Conservation (phyloP, 2,329 filamentous ascomycete species). For the Aspergillus thermomutatus region DNA sequence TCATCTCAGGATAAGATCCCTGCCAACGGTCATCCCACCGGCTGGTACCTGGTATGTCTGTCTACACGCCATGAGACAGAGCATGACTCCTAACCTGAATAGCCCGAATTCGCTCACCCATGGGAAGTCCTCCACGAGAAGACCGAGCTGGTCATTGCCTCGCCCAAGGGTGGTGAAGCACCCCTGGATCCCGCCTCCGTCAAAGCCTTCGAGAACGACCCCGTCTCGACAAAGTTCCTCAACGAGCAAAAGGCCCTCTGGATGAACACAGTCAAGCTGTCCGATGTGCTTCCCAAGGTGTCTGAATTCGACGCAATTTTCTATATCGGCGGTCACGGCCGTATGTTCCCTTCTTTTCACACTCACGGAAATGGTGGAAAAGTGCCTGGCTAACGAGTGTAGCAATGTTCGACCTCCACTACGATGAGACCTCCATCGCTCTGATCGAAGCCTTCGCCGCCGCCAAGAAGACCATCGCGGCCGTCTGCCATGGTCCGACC, state of each 20-base stretch:
- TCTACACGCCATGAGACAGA: background rate
- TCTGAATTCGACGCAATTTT: slow-evolving; percentile 63
- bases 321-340: slow-evolving; percentile 58
- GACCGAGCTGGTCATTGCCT: slow-evolving; percentile 56
- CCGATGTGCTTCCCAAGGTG: slow-evolving; percentile 54
- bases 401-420: slow-evolving; percentile 52
- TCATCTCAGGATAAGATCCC: slow-evolving; percentile 56
- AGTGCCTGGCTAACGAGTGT: background rate
- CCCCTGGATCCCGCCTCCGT: slow-evolving; percentile 61
- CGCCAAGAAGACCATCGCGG: slow-evolving; percentile 47
- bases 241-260: slow-evolving; percentile 57
- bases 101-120: slow-evolving; percentile 63
- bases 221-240: slow-evolving; percentile 53
- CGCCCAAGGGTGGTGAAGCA: slow-evolving; percentile 59
- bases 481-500: slow-evolving; percentile 49
- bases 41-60: slow-evolving; percentile 63
- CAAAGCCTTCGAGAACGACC: slow-evolving; percentile 53
- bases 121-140: slow-evolving; percentile 57
- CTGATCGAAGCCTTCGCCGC: slow-evolving; percentile 49
- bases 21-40: slow-evolving; percentile 52
- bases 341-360: slow-evolving; percentile 33
- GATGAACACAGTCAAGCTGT: slow-evolving; percentile 60
- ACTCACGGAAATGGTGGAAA: background rate
- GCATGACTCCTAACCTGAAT: background rate
- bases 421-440: slow-evolving; percentile 39